Percentiles rank a stretch among this genome's conserved stretches.
Evolutionary conservation across 164 flowering plant species (phyloP).

Genomic region (Aristolochia californica): DNA sequence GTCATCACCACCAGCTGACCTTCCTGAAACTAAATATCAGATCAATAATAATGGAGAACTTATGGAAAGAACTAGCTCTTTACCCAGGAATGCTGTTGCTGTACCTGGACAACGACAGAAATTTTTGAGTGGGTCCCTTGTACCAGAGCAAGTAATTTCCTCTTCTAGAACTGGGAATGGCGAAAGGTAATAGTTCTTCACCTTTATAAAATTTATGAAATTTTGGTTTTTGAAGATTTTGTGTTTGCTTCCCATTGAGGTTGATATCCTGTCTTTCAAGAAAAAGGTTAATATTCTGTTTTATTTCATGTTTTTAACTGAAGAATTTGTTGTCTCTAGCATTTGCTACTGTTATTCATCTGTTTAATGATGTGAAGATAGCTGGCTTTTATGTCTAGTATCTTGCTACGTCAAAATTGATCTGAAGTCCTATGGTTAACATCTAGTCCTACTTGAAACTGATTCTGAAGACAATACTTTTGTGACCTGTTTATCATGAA

Average conservation of each 20-base stretch:
- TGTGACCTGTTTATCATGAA: too few relatives aligned
- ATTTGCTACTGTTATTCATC: too few relatives aligned
- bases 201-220: neutral
- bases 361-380: too few relatives aligned
- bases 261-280: neutral
- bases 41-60: slow-evolving; percentile 29
- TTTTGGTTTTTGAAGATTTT: neutral
- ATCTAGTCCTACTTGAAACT: too few relatives aligned
- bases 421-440: too few relatives aligned
- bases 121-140: slow-evolving; percentile 51
- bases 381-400: too few relatives aligned
- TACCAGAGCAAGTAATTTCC: slow-evolving; percentile 50
- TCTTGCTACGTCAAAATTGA: too few relatives aligned
- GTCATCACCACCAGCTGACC: slow-evolving; percentile 16
- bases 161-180: slow-evolving; percentile 41
- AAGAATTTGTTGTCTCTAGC: too few relatives aligned
- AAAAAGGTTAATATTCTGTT: too few relatives aligned
- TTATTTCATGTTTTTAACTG: too few relatives aligned
- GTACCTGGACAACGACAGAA: slow-evolving; percentile 28
- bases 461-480: too few relatives aligned
- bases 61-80: slow-evolving; percentile 27
- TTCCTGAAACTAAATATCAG: slow-evolving; percentile 21
- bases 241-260: neutral
- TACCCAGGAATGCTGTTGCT: slow-evolving; percentile 20
- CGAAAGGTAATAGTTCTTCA: slow-evolving; percentile 36